Conservation (phyloP, 2,329 filamentous ascomycete genomes). For the Waltergamsia citrina region DNA sequence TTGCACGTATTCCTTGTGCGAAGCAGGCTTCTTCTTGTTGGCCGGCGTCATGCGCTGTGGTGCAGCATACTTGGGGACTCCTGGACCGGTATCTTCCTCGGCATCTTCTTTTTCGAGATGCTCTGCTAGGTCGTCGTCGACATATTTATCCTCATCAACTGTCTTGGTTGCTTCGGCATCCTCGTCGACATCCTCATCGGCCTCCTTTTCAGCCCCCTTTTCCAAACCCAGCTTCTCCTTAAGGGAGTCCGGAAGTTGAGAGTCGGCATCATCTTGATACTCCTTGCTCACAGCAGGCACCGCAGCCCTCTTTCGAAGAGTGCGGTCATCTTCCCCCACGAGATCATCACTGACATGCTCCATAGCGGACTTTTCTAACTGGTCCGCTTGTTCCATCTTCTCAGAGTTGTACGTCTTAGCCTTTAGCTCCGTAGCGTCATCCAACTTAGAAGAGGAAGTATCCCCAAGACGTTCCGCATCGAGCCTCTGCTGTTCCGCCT, state of each 20-base stretch:
- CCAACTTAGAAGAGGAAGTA: background rate
- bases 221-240: conserved; percentile 17
- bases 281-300: conserved; percentile 8
- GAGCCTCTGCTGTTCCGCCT: conserved; percentile 22
- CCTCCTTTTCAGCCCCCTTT: background rate
- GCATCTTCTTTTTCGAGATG: too few relatives aligned
- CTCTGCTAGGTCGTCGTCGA: too few relatives aligned
- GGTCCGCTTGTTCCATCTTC: conserved; percentile 6
- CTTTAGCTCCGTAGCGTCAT: background rate
- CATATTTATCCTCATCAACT: background rate
- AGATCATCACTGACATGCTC: too few relatives aligned
- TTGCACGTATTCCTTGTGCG: conserved; percentile 45
- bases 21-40: conserved; percentile 24
- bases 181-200: background rate
- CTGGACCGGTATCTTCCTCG: conserved; percentile 4
- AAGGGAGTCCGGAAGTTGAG: conserved; percentile 19
- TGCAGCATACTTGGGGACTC: conserved; percentile 2
- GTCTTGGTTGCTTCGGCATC: background rate
- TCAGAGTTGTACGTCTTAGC: conserved; percentile 2
- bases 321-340: conserved; percentile 1
- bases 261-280: conserved; percentile 15
- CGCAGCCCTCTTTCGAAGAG: conserved; percentile 9
- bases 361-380: conserved; percentile 5
- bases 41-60: conserved; percentile 1
- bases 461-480: too few relatives aligned